phyloP scores from a whole-genome alignment of 345 rosid species.

The Mangifera indica region DNA sequence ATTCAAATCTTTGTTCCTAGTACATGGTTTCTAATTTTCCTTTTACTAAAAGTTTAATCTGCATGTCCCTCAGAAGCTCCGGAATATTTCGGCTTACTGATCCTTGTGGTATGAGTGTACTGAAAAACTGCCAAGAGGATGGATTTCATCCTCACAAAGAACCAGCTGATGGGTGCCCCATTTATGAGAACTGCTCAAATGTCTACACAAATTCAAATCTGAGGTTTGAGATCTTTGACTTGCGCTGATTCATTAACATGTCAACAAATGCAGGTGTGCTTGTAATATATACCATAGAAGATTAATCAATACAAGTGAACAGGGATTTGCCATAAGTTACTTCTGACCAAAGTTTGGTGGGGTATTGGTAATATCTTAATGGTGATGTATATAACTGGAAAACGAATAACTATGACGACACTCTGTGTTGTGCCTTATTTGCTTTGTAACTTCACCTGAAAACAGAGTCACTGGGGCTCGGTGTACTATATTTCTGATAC shows the following conservation, averaged over 20 bases:
- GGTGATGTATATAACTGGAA: not conserved
- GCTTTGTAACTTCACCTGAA: not conserved
- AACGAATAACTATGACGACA: not conserved
- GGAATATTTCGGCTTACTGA: slow-evolving; percentile 75
- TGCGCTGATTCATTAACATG: slow-evolving; percentile 44
- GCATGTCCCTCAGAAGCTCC: slow-evolving; percentile 42
- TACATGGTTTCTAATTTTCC: not conserved
- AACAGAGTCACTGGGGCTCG: not conserved
- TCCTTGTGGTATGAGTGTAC: slow-evolving; percentile 70
- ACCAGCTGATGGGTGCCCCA: slow-evolving; percentile 61
- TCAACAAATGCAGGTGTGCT: not conserved
- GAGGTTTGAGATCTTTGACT: slow-evolving; percentile 85
- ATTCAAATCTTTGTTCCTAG: not conserved
- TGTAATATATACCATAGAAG: not conserved
- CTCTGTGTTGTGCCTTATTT: not conserved
- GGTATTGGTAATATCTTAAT: not conserved
- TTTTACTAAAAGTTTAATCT: slow-evolving; percentile 4
- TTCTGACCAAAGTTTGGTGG: not conserved
- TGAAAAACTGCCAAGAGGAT: slow-evolving; percentile 60
- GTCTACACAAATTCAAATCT: slow-evolving; percentile 81
- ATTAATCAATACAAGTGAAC: slow-evolving; percentile 3
- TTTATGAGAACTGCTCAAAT: slow-evolving; percentile 72
- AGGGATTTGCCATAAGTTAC: not conserved
- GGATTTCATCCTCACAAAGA: slow-evolving; percentile 82
- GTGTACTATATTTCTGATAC: not conserved